Conservation (phyloP, 768 basidiomycete genomes). For the Leccinum incarnatum region DNA sequence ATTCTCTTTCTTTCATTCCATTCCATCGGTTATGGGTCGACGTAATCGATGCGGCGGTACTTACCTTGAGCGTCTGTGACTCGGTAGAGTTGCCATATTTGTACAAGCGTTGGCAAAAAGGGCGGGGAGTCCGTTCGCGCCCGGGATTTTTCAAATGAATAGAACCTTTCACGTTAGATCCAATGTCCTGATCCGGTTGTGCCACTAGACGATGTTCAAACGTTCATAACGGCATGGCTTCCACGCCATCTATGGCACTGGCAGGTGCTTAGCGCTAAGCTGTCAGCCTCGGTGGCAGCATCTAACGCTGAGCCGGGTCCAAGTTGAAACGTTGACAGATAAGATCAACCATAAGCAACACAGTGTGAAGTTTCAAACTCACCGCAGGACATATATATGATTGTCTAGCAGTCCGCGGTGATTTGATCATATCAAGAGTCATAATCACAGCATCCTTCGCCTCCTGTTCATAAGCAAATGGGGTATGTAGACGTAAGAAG, state of each 20-base stretch:
- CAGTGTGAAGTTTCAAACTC: background rate
- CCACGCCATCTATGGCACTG: background rate
- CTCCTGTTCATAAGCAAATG: background rate
- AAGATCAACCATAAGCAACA: background rate
- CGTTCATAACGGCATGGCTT: background rate
- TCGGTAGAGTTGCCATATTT: background rate
- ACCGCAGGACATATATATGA: background rate
- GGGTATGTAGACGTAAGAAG: background rate
- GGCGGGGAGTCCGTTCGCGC: background rate
- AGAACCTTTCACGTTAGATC: background rate
- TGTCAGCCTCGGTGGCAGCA: background rate
- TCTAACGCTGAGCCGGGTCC: background rate
- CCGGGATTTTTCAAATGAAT: background rate
- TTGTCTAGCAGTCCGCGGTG: background rate
- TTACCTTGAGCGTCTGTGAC: background rate
- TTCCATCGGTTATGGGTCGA: slow-evolving; percentile 6
- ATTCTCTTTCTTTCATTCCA: background rate
- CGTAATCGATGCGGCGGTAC: slow-evolving; percentile 9
- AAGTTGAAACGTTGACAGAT: background rate
- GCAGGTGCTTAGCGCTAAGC: background rate
- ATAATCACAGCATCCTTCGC: background rate
- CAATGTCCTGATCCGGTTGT: background rate
- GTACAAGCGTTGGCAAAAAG: background rate
- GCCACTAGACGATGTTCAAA: background rate
- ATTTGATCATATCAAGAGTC: background rate